A percentile compares a stretch with the other conserved stretches of the same genome.
phyloP scores from a whole-genome alignment of 1,284 basidiomycete genomes.

The Tylopilus sp. region DNA sequence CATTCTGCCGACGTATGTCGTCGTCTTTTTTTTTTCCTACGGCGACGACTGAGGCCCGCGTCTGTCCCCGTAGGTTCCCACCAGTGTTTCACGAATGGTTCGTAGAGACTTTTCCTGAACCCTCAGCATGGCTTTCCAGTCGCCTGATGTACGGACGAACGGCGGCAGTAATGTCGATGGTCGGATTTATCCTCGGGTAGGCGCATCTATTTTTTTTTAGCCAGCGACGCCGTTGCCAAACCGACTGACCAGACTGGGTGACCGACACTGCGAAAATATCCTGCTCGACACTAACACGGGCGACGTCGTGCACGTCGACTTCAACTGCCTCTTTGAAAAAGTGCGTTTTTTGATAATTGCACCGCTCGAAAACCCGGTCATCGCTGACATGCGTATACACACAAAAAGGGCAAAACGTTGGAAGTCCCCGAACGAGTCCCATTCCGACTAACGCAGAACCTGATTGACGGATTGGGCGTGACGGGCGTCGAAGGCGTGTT shows the following conservation, averaged over 20 bases:
- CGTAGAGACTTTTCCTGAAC: constrained; percentile 94
- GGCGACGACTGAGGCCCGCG: constrained; percentile 20
- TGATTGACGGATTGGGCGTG: constrained; percentile 91
- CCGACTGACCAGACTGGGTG: constrained; percentile 71
- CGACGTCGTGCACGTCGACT: constrained; percentile 95
- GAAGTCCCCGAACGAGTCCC: constrained; percentile 93
- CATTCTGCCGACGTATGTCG: constrained; percentile 56
- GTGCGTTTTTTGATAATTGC: constrained; percentile 35
- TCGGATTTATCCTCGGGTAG: constrained; percentile 94
- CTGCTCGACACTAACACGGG: constrained; percentile 87
- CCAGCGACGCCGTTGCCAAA: neutral
- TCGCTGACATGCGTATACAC: neutral
- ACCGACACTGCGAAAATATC: constrained; percentile 97
- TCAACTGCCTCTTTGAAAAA: constrained; percentile 98
- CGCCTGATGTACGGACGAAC: constrained; percentile 87
- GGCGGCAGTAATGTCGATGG: constrained; percentile 98
- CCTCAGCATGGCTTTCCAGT: constrained; percentile 89
- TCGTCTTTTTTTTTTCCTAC: constrained; percentile 2
- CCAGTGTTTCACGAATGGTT: constrained; percentile 99
- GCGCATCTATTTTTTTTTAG: neutral
- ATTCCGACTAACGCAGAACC: constrained; percentile 93
- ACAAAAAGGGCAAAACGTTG: constrained; percentile 67
- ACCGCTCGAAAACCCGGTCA: neutral
- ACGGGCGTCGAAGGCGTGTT: constrained; percentile 95
- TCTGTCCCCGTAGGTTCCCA: constrained; percentile 49